Percentiles rank a stretch among this genome's conserved stretches.
Evolutionary conservation across 192 early-diverging fungal genomes (phyloP).

Genomic region (Backusella sp.): DNA sequence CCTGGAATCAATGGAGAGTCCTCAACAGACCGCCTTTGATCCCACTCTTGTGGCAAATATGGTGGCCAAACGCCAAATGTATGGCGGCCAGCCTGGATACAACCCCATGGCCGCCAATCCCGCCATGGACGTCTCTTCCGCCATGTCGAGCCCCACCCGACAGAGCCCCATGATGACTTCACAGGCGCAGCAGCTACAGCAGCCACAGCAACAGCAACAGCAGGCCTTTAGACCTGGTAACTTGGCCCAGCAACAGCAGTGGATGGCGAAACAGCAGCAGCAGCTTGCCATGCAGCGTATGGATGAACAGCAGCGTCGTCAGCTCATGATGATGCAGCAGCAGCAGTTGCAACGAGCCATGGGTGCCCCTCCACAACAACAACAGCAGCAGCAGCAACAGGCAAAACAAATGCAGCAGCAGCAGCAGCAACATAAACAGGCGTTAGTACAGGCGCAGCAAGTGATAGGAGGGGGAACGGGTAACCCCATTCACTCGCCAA

Average conservation of each 20-base stretch:
- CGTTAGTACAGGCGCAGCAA: slow-evolving; percentile 6
- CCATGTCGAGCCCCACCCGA: not conserved
- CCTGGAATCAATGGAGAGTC: not conserved
- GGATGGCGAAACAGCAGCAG: slow-evolving; percentile 15
- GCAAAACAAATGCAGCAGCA: slow-evolving; percentile 2
- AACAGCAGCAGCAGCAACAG: slow-evolving; percentile 2
- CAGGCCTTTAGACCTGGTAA: not conserved
- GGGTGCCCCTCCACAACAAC: slow-evolving; percentile 17
- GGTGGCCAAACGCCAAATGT: slow-evolving; percentile 8
- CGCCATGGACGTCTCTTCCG: not conserved
- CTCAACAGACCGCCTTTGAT: slow-evolving; percentile 10
- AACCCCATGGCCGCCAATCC: not conserved
- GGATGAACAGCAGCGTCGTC: slow-evolving; percentile 21
- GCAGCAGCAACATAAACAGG: not conserved
- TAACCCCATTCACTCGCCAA: not conserved
- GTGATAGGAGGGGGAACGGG: not conserved
- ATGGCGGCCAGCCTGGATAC: not conserved
- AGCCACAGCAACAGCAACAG: slow-evolving; percentile 3
- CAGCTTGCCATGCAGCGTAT: slow-evolving; percentile 13
- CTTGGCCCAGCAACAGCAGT: not conserved
- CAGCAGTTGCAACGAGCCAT: slow-evolving; percentile 6
- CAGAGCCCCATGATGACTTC: slow-evolving; percentile 12
- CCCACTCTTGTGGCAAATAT: slow-evolving; percentile 4
- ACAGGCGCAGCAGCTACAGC: slow-evolving; percentile 1
- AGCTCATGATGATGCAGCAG: slow-evolving; percentile 25